phyloP scores from a whole-genome alignment of 805 yeast species.

The Lipomyces sp. region DNA sequence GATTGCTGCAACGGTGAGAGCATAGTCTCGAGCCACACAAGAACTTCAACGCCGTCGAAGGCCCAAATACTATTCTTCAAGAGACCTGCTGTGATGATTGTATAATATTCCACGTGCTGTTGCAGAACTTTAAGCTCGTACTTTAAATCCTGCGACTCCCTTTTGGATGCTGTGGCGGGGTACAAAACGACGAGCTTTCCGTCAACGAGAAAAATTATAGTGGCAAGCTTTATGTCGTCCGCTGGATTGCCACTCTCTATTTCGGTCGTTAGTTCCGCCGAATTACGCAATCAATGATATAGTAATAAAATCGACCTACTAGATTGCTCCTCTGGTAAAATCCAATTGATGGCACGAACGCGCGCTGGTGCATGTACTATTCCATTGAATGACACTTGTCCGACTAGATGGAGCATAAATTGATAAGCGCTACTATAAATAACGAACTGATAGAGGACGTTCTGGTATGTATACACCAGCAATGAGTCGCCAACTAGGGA shows the following conservation, averaged over 20 bases:
- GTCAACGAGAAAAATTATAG: constrained; percentile 38
- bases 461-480: constrained; percentile 39
- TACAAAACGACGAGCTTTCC: constrained; percentile 38
- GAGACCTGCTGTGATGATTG: constrained; percentile 31
- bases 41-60: constrained; percentile 41
- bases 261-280: too few relatives aligned
- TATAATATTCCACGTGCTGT: constrained; percentile 40
- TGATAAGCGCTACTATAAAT: constrained; percentile 26
- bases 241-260: constrained; percentile 25
- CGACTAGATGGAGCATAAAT: constrained; percentile 33
- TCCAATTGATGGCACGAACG: constrained; percentile 39
- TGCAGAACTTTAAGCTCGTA: constrained; percentile 35
- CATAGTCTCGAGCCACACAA: constrained; percentile 28
- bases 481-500: constrained; percentile 35
- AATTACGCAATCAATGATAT: too few relatives aligned
- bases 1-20: background rate
- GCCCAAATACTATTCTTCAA: constrained; percentile 40
- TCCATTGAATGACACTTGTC: constrained; percentile 38
- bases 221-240: constrained; percentile 29
- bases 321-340: constrained; percentile 30
- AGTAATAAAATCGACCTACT: background rate
- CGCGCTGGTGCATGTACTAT: constrained; percentile 42
- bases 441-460: constrained; percentile 35
- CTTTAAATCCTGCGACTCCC: constrained; percentile 12
- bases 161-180: constrained; percentile 15